Evolutionary conservation across 495 filamentous ascomycete species (phyloP).

Genomic region (Beverwykella pulmonaria): DNA sequence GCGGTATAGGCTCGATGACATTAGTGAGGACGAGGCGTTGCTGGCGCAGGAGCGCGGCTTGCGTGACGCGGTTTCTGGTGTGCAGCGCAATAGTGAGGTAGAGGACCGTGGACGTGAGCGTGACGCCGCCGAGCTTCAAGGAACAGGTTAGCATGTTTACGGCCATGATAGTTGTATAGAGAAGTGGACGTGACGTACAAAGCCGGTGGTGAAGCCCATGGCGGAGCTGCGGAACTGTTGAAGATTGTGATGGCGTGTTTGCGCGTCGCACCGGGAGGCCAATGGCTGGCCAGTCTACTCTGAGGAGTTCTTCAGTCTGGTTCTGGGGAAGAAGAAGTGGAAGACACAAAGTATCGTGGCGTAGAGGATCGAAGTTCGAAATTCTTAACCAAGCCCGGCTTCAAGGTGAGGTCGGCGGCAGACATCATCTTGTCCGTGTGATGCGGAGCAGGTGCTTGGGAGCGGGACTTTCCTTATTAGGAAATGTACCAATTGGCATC

Average conservation of each 20-base stretch:
- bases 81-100: slow-evolving; percentile 81
- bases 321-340: neutral
- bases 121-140: slow-evolving; percentile 74
- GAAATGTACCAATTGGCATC: neutral
- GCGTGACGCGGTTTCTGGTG: slow-evolving; percentile 66
- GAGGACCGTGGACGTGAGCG: slow-evolving; percentile 77
- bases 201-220: slow-evolving; percentile 14
- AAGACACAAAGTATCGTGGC: neutral
- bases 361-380: neutral
- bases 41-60: slow-evolving; percentile 71
- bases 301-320: neutral
- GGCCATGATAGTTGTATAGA: neutral
- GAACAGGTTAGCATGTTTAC: neutral
- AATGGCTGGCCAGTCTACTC: neutral
- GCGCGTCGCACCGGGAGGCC: neutral
- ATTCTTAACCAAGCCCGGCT: neutral
- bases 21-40: slow-evolving; percentile 64
- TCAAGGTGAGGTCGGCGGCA: neutral
- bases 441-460: neutral
- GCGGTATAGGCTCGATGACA: slow-evolving; percentile 55
- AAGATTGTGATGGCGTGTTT: neutral
- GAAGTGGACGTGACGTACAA: neutral
- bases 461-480: neutral
- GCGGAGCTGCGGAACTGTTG: neutral
- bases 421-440: neutral